A percentile compares a stretch with the other conserved stretches of the same genome.
Conservation (phyloP, 495 filamentous ascomycete genomes). For the Parmelia sp. region DNA sequence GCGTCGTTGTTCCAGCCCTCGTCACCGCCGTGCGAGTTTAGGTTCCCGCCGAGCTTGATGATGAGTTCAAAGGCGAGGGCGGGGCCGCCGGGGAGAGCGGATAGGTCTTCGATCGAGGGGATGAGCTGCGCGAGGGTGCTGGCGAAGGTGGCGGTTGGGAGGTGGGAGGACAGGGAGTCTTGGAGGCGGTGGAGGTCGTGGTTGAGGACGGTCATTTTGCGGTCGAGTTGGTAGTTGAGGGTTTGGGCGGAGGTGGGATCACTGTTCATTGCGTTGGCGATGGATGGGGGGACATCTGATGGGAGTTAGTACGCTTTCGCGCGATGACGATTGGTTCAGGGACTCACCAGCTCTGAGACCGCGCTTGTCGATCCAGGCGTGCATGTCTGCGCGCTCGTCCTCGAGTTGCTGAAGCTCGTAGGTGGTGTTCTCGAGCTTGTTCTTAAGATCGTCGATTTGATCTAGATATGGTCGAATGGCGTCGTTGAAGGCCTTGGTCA, state of each 20-base stretch:
- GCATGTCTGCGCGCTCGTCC: slow-evolving; percentile 41
- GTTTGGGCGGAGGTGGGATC: slow-evolving; percentile 36
- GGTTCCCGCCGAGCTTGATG: slow-evolving; percentile 47
- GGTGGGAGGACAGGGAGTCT: slow-evolving; percentile 44
- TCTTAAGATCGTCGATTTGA: slow-evolving; percentile 41
- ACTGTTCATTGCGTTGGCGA: slow-evolving; percentile 44
- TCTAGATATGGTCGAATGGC: slow-evolving; percentile 42
- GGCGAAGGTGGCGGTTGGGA: slow-evolving; percentile 38
- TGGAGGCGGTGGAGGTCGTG: slow-evolving; percentile 49
- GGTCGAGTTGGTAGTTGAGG: slow-evolving; percentile 47
- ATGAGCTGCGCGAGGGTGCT: slow-evolving; percentile 33
- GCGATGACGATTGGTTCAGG: not conserved
- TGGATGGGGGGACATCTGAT: slow-evolving; percentile 42
- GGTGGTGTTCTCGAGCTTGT: slow-evolving; percentile 38
- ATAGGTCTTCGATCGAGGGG: slow-evolving; percentile 41
- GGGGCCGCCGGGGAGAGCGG: slow-evolving; percentile 36
- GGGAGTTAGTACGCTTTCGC: not conserved
- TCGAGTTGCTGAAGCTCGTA: slow-evolving; percentile 40
- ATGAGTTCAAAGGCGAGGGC: slow-evolving; percentile 45
- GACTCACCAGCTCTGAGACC: slow-evolving; percentile 43
- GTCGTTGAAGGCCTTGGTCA: slow-evolving; percentile 45
- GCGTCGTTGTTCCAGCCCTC: slow-evolving; percentile 37
- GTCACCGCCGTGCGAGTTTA: slow-evolving; percentile 46
- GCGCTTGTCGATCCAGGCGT: slow-evolving; percentile 48
- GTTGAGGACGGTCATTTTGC: slow-evolving; percentile 50